Conservation (phyloP, 2,329 filamentous ascomycete species). For the Penicillium sp. region DNA sequence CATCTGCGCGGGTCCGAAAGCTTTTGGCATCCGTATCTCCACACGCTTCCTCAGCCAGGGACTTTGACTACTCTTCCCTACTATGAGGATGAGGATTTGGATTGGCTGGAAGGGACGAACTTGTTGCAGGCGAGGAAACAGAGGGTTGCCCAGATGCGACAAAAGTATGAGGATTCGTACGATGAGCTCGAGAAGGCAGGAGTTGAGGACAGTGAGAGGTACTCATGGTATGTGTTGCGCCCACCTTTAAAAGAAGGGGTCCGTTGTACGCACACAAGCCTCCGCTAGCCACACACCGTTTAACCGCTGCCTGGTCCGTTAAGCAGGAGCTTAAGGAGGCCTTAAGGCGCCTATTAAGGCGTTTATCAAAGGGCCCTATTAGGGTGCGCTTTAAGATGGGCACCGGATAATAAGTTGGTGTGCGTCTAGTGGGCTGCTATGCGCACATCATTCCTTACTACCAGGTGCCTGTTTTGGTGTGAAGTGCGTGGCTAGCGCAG, state of each 20-base stretch:
- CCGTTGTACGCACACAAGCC: too few relatives aligned
- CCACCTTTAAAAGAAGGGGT: background rate
- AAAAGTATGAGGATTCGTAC: conserved; percentile 43
- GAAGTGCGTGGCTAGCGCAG: too few relatives aligned
- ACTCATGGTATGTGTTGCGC: conserved; percentile 41
- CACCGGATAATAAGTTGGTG: conserved; percentile 13
- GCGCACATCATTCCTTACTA: too few relatives aligned
- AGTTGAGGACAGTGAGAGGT: conserved; percentile 37
- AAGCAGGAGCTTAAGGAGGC: too few relatives aligned
- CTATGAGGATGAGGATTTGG: conserved; percentile 64
- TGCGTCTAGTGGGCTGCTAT: background rate
- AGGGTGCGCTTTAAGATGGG: background rate
- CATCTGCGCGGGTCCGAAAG: conserved; percentile 63
- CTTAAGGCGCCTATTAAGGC: too few relatives aligned
- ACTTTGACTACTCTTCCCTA: conserved; percentile 66
- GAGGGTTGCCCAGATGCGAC: conserved; percentile 40
- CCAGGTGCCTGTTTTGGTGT: too few relatives aligned
- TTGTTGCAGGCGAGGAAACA: conserved; percentile 40
- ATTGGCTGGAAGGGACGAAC: conserved; percentile 49
- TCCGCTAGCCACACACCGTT: too few relatives aligned
- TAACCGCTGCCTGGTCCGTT: too few relatives aligned
- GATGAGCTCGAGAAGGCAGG: conserved; percentile 36
- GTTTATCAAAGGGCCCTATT: too few relatives aligned
- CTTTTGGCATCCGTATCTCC: conserved; percentile 72
- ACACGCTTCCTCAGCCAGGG: conserved; percentile 66